Evolutionary conservation across 257 asterid genomes (phyloP), one percentile per base, ranked within the genome.

Genomic region (Ocimum tenuiflorum): DNA sequence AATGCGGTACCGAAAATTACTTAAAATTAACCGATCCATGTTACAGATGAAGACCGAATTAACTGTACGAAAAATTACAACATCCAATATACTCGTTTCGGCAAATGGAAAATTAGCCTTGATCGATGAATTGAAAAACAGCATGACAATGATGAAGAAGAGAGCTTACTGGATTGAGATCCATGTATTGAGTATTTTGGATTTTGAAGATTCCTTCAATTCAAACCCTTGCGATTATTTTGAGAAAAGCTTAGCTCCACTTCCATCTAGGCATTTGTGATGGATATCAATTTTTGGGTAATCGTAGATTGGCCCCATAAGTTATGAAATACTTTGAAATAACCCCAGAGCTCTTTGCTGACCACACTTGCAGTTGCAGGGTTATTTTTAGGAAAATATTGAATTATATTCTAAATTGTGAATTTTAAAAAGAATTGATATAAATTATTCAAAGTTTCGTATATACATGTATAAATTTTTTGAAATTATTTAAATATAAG

Each of bases 91-190:
- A 49, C 46, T 18, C 8, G 33, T 18, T 10, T 12, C 49, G 6
- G 49, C 38, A 41, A 15, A 22, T 2, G 18, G 38, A 22, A 3
- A 59, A 41, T 59, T 60, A 36, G 7, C 65, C 55, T 18, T 8
- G 18, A 17, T 19, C 13, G 31, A 29, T 12, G 0, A 39, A 49
- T 9, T 10, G 5, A 50, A 17, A 18, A n/a, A 46, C 45, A 23
- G 23, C 22, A 33, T 14, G 43, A 41, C 8, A 38, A 47, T 13
- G 48, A 41, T 13, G 41, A 24, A 49, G 57, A 39, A n/a, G 51
- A 24, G 12, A 49, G 50, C 78, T 72, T 65, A 77, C 81, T 13
- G 78, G 67, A 77, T 72, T 72, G 36, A 68, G 78, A 77, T 77
- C 81, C 81, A 77, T 77, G 52, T 22, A 58, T 8, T 7, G 45